Conservation (phyloP, 106 monocot genomes). For the Ottelia alismoides region DNA sequence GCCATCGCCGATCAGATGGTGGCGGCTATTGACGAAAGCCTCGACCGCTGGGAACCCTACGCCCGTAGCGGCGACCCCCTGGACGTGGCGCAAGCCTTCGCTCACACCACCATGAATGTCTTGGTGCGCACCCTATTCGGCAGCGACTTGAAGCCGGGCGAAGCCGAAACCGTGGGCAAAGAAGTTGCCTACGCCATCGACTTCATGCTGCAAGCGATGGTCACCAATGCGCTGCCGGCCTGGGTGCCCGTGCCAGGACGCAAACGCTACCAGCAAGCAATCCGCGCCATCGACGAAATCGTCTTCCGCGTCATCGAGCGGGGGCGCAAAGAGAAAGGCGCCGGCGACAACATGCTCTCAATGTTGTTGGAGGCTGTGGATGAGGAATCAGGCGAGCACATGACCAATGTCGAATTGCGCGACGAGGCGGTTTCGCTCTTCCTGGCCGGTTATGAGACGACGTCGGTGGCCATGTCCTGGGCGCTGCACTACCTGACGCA, state of each 20-base stretch:
- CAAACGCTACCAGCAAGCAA: neutral
- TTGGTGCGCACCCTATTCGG: neutral
- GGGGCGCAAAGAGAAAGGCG: neutral
- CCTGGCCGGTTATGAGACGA: neutral
- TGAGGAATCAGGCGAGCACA: neutral
- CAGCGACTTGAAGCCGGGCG: neutral
- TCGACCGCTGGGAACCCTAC: too few species aligned
- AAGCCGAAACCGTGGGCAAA: neutral
- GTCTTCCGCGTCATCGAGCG: neutral
- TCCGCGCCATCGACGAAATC: neutral
- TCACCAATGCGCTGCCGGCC: too few species aligned
- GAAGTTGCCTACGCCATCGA: neutral
- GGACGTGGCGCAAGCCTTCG: too few species aligned
- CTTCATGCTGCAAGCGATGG: neutral
- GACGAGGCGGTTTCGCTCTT: neutral
- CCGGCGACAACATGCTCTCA: neutral
- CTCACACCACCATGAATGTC: neutral
- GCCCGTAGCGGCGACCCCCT: too few species aligned
- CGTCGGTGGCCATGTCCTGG: neutral
- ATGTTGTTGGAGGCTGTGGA: neutral
- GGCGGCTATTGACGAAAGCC: too few species aligned
- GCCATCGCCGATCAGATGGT: too few species aligned
- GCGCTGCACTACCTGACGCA: neutral
- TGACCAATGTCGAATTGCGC: neutral
- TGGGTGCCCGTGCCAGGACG: neutral